phyloP scores from a whole-genome alignment of 2,329 filamentous ascomycete genomes.

The Trichoderma sp. region DNA sequence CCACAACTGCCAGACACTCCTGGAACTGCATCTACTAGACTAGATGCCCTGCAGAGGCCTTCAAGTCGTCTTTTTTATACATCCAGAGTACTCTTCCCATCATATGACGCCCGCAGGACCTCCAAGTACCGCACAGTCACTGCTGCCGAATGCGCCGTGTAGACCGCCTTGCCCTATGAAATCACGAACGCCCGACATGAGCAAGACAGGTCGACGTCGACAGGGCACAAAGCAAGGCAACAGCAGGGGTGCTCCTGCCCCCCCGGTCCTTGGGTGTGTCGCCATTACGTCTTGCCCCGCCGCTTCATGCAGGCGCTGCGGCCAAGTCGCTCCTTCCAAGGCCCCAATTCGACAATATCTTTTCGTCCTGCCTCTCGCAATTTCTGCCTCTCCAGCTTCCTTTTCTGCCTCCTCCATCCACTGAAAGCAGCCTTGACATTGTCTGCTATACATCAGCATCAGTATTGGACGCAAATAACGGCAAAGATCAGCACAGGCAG shows the following conservation, averaged over 20 bases:
- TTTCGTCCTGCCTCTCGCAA: constrained; percentile 15
- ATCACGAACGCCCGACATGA: not conserved
- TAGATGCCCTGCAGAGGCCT: not conserved
- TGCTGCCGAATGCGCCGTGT: not conserved
- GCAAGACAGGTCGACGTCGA: constrained; percentile 2
- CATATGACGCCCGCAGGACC: not conserved
- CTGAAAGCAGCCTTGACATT: not conserved
- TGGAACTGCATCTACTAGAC: not conserved
- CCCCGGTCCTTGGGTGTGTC: constrained; percentile 20
- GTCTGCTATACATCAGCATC: constrained; percentile 1
- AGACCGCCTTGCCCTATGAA: constrained; percentile 19
- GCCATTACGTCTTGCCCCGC: constrained; percentile 28
- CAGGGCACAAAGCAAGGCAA: constrained; percentile 3
- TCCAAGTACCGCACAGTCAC: not conserved
- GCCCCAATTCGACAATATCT: constrained; percentile 27
- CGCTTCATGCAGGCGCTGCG: constrained; percentile 24
- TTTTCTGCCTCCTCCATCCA: not conserved
- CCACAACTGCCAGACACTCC: not conserved
- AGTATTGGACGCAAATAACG: not conserved
- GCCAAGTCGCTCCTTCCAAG: constrained; percentile 25
- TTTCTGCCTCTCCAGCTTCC: not conserved
- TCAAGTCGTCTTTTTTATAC: not conserved
- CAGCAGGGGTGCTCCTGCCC: constrained; percentile 20
- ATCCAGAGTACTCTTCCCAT: not conserved
- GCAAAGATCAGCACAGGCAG: not conserved